Evolutionary conservation across 495 filamentous ascomycete species (phyloP).

Genomic region (Talaromyces proteolyticus): DNA sequence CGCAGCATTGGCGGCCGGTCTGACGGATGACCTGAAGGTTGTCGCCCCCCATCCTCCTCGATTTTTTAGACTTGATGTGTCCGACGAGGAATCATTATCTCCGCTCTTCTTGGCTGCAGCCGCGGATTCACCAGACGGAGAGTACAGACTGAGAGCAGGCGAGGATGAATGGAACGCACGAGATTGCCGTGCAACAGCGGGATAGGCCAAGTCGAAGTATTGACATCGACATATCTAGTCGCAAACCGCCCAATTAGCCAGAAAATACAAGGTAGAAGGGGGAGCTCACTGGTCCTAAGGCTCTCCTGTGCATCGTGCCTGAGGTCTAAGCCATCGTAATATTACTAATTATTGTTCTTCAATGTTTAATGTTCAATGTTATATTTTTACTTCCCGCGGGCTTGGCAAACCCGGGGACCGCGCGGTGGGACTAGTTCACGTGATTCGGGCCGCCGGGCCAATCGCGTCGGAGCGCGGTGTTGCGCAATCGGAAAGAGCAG

Average conservation of each 20-base stretch:
- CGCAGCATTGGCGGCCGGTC: no score
- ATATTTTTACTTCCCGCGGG: slow-evolving; percentile 6
- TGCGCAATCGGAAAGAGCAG: slow-evolving; percentile 23
- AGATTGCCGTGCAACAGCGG: not conserved
- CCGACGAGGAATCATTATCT: not conserved
- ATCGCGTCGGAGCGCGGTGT: not conserved
- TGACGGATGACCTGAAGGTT: no score
- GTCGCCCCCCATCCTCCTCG: no score
- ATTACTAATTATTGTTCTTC: not conserved
- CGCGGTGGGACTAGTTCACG: not conserved
- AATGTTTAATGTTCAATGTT: no score
- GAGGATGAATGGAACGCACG: slow-evolving; percentile 1
- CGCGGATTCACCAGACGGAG: not conserved
- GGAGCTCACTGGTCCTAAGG: slow-evolving; percentile 1
- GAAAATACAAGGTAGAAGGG: no score
- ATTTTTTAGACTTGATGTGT: no score
- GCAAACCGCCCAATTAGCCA: no score
- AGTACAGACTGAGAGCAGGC: no score
- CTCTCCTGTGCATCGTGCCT: slow-evolving; percentile 6
- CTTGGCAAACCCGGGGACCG: slow-evolving; percentile 3
- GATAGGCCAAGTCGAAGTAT: slow-evolving; percentile 5
- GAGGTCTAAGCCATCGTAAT: not conserved
- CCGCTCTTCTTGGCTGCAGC: not conserved
- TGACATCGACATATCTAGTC: slow-evolving; percentile 7
- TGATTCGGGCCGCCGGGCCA: slow-evolving; percentile 3